A percentile compares a stretch with the other conserved stretches of the same genome.
These are phyloP conservation scores for Rhizophagus prolifer DNA, from an alignment of 192 early-diverging fungal species.

Conservation along the genomic window DNA sequence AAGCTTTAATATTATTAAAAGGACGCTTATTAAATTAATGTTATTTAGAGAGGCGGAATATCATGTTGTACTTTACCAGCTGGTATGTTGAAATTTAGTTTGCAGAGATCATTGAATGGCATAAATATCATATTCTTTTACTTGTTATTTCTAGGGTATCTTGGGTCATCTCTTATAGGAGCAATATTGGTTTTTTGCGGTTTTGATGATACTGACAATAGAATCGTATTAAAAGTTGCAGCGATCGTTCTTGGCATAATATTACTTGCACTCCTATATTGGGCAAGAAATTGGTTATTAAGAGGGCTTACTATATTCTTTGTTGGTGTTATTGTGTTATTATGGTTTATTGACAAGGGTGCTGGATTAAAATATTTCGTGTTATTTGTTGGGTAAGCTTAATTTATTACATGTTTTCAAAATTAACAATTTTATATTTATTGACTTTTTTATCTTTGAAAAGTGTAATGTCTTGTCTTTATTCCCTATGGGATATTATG, in stretches of 20 bases:
- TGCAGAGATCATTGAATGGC: not conserved
- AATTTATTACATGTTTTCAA: constrained; percentile 4
- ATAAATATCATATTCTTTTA: constrained; percentile 65
- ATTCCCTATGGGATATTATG: constrained; percentile 93
- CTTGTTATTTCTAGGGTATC: constrained; percentile 87
- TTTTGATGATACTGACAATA: constrained; percentile 62
- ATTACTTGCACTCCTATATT: constrained; percentile 79
- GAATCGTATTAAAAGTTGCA: constrained; percentile 78
- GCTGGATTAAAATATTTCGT: constrained; percentile 86
- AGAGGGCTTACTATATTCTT: constrained; percentile 79
- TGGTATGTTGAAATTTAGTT: constrained; percentile 27
- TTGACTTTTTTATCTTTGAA: constrained; percentile 12
- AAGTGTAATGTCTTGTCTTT: constrained; percentile 91
- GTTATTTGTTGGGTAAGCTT: constrained; percentile 83
- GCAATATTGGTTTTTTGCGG: constrained; percentile 91
- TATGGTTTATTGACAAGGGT: constrained; percentile 82
- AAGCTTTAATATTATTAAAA: not conserved
- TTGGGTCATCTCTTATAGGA: constrained; percentile 86
- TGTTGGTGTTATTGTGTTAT: constrained; percentile 73
- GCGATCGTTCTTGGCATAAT: constrained; percentile 82
- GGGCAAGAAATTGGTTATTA: constrained; percentile 89
- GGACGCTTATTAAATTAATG: not conserved
- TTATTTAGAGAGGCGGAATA: constrained; percentile 65
- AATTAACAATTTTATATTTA: not conserved
- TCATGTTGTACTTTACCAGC: constrained; percentile 83